phyloP scores from a whole-genome alignment of 1,284 basidiomycete genomes.

The Kalmanozyma brasiliensis region DNA sequence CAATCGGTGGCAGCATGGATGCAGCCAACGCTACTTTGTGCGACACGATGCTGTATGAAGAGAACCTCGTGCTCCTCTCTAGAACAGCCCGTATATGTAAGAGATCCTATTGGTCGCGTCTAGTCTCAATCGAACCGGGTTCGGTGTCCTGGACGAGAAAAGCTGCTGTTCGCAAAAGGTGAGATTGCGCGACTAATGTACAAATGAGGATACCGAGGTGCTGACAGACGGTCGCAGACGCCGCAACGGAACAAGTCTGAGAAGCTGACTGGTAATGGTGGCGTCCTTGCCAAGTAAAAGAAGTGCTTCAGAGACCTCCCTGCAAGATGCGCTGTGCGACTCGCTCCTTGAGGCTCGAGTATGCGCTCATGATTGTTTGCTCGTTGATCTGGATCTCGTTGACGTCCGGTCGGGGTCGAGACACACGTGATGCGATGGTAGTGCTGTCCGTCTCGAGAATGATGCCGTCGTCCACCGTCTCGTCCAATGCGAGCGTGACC shows the following conservation, averaged over 20 bases:
- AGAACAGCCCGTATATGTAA: too few relatives aligned
- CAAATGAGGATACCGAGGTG: slow-evolving; percentile 8
- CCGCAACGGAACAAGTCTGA: not conserved
- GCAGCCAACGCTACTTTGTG: slow-evolving; percentile 9
- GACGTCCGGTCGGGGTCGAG: slow-evolving; percentile 88
- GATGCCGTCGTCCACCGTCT: slow-evolving; percentile 97
- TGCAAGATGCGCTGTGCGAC: slow-evolving; percentile 65
- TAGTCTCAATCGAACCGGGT: too few relatives aligned
- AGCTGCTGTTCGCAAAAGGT: not conserved
- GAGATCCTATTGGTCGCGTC: too few relatives aligned
- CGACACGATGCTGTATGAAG: too few relatives aligned
- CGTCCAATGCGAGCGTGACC: slow-evolving; percentile 91
- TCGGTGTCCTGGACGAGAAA: too few relatives aligned
- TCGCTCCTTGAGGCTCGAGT: slow-evolving; percentile 63
- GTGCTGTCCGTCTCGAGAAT: slow-evolving; percentile 96
- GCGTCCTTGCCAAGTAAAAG: too few relatives aligned
- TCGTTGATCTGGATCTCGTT: slow-evolving; percentile 99
- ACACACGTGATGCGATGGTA: slow-evolving; percentile 93
- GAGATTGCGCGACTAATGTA: slow-evolving; percentile 21
- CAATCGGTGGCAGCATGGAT: not conserved
- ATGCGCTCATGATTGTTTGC: slow-evolving; percentile 72
- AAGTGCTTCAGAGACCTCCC: slow-evolving; percentile 40
- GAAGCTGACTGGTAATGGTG: too few relatives aligned
- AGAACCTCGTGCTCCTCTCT: too few relatives aligned
- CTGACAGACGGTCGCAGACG: not conserved